Evolutionary conservation across 768 basidiomycete species (phyloP).

Genomic region (Dioszegia hungarica): DNA sequence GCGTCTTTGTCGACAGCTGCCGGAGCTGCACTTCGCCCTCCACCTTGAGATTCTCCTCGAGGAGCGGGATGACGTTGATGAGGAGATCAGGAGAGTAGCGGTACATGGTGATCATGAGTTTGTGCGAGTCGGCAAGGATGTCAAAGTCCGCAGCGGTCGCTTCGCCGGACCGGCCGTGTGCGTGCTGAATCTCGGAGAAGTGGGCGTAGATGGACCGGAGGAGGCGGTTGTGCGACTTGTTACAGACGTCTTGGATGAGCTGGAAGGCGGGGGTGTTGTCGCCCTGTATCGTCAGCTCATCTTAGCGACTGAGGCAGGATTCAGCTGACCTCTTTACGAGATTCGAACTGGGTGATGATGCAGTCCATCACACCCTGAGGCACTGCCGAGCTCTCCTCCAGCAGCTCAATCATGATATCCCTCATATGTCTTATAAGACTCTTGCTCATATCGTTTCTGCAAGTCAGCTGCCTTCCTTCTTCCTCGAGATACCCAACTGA

Average conservation of each 20-base stretch:
- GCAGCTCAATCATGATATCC: constrained; percentile 80
- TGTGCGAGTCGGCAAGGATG: constrained; percentile 61
- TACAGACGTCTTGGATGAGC: constrained; percentile 81
- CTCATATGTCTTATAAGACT: constrained; percentile 56
- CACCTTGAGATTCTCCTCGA: constrained; percentile 76
- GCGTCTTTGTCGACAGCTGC: constrained; percentile 71
- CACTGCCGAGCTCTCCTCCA: constrained; percentile 78
- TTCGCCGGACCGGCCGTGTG: constrained; percentile 41
- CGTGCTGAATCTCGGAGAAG: constrained; percentile 74
- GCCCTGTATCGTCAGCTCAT: constrained; percentile 16
- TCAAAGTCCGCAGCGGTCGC: constrained; percentile 33
- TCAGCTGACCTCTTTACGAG: constrained; percentile 21
- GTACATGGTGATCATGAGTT: constrained; percentile 76
- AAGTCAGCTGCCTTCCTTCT: neutral
- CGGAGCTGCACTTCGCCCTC: constrained; percentile 69
- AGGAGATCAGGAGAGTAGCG: constrained; percentile 73
- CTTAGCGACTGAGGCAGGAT: neutral
- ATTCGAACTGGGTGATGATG: constrained; percentile 71
- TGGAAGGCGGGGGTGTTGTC: constrained; percentile 56
- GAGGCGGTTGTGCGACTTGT: constrained; percentile 72
- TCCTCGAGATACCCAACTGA: constrained; percentile 18
- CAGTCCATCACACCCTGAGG: constrained; percentile 73
- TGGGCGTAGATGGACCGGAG: constrained; percentile 77
- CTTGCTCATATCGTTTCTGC: constrained; percentile 40
- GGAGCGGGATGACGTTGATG: constrained; percentile 83